Evolutionary conservation across 2,329 filamentous ascomycete genomes (phyloP).

Genomic region (Cordyceps pruinosa): DNA sequence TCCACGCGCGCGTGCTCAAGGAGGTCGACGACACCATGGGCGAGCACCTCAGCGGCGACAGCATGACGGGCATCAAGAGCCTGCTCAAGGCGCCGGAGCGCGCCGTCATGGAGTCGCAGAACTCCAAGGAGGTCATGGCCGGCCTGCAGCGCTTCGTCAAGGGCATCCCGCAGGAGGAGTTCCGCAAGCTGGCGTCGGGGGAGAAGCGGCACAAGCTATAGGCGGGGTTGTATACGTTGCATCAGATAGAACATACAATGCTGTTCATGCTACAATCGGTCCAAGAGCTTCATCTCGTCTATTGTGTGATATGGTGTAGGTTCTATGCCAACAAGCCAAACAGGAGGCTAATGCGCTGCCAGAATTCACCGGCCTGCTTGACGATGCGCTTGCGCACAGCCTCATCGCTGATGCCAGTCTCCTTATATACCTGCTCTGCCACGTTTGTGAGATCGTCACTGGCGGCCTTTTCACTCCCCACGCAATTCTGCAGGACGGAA

Average conservation of each 20-base stretch:
- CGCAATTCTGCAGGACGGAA: conserved; percentile 40
- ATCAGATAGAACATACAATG: neutral
- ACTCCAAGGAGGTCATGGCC: conserved; percentile 76
- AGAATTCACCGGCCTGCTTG: conserved; percentile 67
- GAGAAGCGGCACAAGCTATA: conserved; percentile 94
- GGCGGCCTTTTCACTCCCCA: conserved; percentile 27
- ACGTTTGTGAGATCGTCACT: conserved; percentile 35
- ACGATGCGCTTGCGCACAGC: conserved; percentile 45
- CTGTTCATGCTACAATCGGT: neutral
- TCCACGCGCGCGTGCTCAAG: conserved; percentile 61
- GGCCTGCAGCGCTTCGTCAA: conserved; percentile 74
- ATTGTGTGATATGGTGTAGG: conserved; percentile 2
- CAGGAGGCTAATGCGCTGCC: conserved; percentile 72
- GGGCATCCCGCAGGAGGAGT: conserved; percentile 83
- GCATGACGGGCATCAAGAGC: conserved; percentile 76
- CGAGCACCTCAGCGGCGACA: conserved; percentile 70
- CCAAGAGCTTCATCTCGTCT: neutral
- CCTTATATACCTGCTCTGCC: conserved; percentile 37
- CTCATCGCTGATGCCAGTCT: conserved; percentile 43
- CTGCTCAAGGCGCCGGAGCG: conserved; percentile 68
- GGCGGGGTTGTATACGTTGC: neutral
- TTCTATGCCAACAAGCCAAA: conserved; percentile 64
- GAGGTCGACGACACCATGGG: conserved; percentile 81
- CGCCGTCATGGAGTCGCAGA: conserved; percentile 68
- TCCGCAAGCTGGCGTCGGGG: conserved; percentile 73